Evolutionary conservation across 805 yeast genomes (phyloP), one percentile per base, ranked within the genome.

Genomic region (Pichia deserticola): DNA sequence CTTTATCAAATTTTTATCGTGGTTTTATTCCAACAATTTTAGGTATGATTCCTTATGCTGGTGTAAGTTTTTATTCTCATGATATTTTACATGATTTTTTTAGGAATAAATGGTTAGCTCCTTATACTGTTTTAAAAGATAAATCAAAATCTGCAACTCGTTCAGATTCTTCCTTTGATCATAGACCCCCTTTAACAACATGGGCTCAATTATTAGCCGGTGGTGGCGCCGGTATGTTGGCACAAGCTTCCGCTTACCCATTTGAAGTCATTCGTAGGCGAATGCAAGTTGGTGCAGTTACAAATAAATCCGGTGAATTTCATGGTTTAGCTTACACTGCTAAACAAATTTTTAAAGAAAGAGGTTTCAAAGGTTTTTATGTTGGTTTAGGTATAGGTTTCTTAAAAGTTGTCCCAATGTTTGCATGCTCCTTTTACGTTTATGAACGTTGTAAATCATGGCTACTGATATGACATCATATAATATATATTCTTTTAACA

Each of bases 41-140:
- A 39, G 99, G 99, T 10, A 90, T 93, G 95, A 75, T 93, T 27
- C 99, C 99, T 1, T 93, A 93, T 64, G 99, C 99, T 1, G 99
- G 99, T 10, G 97, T 92, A 4, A 87, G 97, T 4, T 93, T 93
- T 61, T 86, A 89, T 69, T 86, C 96, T 5, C 98, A 93, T 67
- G 99, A 93, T 69, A 64, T 82, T 50, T 73, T 90, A 51, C 98
- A 92, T 67, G 99, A 93, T 67, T 60, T 90, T 1, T 79, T 93
- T 61, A 73, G 96, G 54, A 73, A 84, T n/a, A 72, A 74, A 11
- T 48, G 61, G 11, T 64, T 90, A 6, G 72, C 82, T 2, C 67
- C 70, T 12, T 78, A 79, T 56, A 77, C 89, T 0, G 82, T 72
- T 27, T 20, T 54, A n/a, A 52, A 55, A 36, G 60, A 55, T 49